Evolutionary conservation across 495 filamentous ascomycete species (phyloP).

Genomic region (Collariella sp.): DNA sequence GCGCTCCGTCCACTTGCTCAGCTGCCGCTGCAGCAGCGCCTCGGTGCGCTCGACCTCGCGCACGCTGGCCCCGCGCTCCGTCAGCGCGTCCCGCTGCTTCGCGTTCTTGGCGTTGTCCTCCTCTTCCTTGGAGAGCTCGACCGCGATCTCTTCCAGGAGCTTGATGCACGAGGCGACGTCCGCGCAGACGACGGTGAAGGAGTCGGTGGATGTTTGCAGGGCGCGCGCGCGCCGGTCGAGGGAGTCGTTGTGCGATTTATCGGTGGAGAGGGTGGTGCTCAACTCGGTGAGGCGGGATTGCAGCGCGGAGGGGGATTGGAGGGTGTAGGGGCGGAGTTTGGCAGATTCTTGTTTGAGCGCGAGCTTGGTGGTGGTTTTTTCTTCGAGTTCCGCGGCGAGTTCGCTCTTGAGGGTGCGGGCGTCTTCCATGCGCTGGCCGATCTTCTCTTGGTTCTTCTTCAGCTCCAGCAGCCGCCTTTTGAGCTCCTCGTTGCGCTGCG

Average conservation of each 20-base stretch:
- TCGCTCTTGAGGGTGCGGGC: constrained; percentile 63
- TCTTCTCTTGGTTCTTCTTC: constrained; percentile 64
- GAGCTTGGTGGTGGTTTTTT: constrained; percentile 60
- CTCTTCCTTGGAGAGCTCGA: constrained; percentile 79
- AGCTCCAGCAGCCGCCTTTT: constrained; percentile 71
- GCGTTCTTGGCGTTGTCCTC: constrained; percentile 72
- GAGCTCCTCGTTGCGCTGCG: constrained; percentile 73
- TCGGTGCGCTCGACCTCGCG: constrained; percentile 86
- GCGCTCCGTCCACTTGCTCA: constrained; percentile 72
- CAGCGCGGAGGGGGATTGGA: constrained; percentile 74
- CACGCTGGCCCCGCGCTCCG: constrained; percentile 77
- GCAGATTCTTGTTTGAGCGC: constrained; percentile 63
- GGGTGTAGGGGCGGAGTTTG: constrained; percentile 84
- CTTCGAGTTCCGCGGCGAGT: constrained; percentile 64
- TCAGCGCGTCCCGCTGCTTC: constrained; percentile 75
- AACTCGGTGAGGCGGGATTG: constrained; percentile 76
- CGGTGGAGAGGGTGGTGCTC: constrained; percentile 60
- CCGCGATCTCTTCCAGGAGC: constrained; percentile 76
- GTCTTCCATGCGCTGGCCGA: constrained; percentile 67
- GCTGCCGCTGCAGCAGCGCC: constrained; percentile 69
- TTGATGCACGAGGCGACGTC: constrained; percentile 82
- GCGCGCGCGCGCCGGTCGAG: constrained; percentile 79
- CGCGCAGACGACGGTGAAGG: constrained; percentile 69
- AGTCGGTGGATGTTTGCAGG: constrained; percentile 85
- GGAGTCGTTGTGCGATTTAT: constrained; percentile 75